Evolutionary conservation across 257 asterid genomes (phyloP).

Genomic region (Osmanthus fragrans): DNA sequence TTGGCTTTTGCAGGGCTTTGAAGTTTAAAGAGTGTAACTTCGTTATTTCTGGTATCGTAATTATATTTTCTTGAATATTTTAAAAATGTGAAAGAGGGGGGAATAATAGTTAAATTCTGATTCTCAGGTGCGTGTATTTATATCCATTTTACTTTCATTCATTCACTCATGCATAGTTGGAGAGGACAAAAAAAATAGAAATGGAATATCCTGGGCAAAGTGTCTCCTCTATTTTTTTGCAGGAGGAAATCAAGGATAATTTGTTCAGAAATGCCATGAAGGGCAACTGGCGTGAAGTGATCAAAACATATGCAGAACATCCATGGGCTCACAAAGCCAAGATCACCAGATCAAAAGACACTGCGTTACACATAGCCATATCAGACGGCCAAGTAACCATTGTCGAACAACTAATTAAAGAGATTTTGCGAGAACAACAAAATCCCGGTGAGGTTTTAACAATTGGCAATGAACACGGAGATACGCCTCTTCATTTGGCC

Average conservation of each 20-base stretch:
- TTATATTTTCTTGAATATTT: background rate
- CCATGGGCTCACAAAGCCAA: background rate
- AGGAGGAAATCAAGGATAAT: background rate
- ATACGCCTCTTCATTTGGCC: conserved; percentile 35
- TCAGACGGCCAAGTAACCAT: conserved; percentile 19
- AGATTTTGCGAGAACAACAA: background rate
- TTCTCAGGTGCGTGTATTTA: background rate
- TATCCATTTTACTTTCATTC: background rate
- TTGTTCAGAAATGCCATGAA: conserved; percentile 25
- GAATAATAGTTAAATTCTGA: background rate
- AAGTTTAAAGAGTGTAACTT: too few relatives aligned
- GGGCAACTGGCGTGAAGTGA: conserved; percentile 27
- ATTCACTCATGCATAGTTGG: background rate
- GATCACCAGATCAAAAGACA: conserved; percentile 31
- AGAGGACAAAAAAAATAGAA: background rate
- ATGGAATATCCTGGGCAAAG: background rate
- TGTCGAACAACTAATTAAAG: background rate
- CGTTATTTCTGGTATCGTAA: background rate
- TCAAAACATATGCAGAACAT: background rate
- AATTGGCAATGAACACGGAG: conserved; percentile 18
- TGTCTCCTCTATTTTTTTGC: background rate
- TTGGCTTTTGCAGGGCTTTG: too few relatives aligned
- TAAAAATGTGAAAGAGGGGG: too few relatives aligned
- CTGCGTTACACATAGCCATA: conserved; percentile 35
- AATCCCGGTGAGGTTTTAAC: background rate